A percentile compares a stretch with the other conserved stretches of the same genome.
Evolutionary conservation across 805 yeast genomes (phyloP).

Genomic region (Deakozyma indianensis): DNA sequence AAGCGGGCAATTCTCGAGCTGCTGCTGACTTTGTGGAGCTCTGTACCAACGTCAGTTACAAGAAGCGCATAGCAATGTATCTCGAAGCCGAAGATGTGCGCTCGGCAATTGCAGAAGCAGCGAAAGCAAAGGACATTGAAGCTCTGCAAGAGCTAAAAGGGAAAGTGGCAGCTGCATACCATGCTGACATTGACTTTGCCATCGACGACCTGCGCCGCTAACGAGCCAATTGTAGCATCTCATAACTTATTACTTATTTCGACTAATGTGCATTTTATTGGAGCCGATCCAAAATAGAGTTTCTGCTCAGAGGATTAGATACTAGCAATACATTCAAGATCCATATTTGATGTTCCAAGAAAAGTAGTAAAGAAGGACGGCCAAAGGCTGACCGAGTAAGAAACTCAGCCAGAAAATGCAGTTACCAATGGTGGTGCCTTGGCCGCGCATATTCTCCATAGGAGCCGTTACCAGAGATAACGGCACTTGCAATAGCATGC

Average conservation of each 20-base stretch:
- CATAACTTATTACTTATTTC: too few species aligned
- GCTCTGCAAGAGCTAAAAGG: background rate
- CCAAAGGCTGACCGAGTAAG: slow-evolving; percentile 32
- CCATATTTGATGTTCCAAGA: slow-evolving; percentile 26
- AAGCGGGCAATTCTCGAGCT: slow-evolving; percentile 40
- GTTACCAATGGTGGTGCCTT: slow-evolving; percentile 29
- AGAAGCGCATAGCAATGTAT: slow-evolving; percentile 36
- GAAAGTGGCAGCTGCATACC: background rate
- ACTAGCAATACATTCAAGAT: background rate
- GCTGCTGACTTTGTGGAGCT: slow-evolving; percentile 46
- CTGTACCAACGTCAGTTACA: slow-evolving; percentile 31
- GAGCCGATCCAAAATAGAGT: too few species aligned
- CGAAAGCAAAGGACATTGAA: background rate
- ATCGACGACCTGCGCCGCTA: background rate
- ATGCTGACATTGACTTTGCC: background rate
- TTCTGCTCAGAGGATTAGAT: too few species aligned
- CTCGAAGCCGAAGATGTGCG: slow-evolving; percentile 24
- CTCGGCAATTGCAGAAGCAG: background rate
- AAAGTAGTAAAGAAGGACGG: slow-evolving; percentile 28
- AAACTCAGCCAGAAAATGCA: slow-evolving; percentile 33
- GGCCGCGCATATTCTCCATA: slow-evolving; percentile 26
- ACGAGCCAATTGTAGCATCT: too few species aligned
- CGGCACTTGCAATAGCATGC: slow-evolving; percentile 31
- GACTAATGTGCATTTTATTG: too few species aligned
- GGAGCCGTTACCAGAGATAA: slow-evolving; percentile 28